Evolutionary conservation across 1,284 basidiomycete genomes (phyloP).

Genomic region (Moesziomyces antarcticus): DNA sequence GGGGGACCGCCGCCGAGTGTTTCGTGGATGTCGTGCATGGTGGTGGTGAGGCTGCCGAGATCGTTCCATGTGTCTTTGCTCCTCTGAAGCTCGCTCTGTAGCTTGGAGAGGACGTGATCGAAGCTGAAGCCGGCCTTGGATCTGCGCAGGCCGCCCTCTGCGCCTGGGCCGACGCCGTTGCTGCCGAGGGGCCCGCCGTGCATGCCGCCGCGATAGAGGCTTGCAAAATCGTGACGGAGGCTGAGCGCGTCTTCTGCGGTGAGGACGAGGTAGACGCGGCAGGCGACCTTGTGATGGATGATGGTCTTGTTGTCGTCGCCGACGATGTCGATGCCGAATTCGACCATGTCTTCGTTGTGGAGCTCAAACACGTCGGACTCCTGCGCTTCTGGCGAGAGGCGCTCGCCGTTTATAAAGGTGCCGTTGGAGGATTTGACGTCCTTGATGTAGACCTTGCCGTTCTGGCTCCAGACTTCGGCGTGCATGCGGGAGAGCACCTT

Average conservation of each 20-base stretch:
- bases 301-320: constrained; percentile 98
- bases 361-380: constrained; percentile 94
- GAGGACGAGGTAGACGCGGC: constrained; percentile 88
- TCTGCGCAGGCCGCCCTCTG: constrained; percentile 62
- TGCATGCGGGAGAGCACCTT: constrained; percentile 96
- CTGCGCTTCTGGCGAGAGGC: constrained; percentile 87
- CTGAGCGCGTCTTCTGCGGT: constrained; percentile 80
- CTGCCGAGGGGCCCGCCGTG: constrained; percentile 60
- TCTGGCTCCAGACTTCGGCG: constrained; percentile 97
- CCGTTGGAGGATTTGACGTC: constrained; percentile 98
- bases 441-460: constrained; percentile 86
- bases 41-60: constrained; percentile 80
- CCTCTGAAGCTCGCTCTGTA: constrained; percentile 90
- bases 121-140: constrained; percentile 72
- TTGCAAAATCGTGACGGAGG: constrained; percentile 65
- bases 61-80: constrained; percentile 93
- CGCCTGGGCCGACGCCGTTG: constrained; percentile 62
- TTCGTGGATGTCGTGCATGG: constrained; percentile 91
- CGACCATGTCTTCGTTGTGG: constrained; percentile 92
- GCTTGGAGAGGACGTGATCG: constrained; percentile 81
- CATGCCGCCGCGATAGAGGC: constrained; percentile 63
- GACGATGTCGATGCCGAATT: constrained; percentile 99
- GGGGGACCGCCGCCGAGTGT: constrained; percentile 80
- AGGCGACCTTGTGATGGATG: constrained; percentile 97
- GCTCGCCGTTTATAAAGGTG: constrained; percentile 96